Evolutionary conservation across 2,329 filamentous ascomycete species (phyloP).

Genomic region (Aspergillus vadensis): DNA sequence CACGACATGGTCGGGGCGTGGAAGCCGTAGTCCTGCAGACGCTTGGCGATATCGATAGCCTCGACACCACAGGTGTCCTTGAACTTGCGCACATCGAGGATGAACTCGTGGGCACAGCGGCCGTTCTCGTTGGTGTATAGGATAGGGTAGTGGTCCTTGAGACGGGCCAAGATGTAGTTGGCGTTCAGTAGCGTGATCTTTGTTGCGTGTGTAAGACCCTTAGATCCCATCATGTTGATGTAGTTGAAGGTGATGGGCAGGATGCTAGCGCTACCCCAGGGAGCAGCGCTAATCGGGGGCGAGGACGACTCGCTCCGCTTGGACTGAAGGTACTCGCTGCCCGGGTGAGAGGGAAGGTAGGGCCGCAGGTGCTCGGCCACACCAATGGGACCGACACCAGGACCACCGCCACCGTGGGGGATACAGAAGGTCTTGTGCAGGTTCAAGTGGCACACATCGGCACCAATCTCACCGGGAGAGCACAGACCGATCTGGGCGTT

Average conservation of each 20-base stretch:
- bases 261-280: constrained; percentile 87
- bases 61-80: constrained; percentile 81
- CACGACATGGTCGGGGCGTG: constrained; percentile 97
- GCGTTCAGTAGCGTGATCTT: constrained; percentile 93
- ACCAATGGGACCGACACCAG: constrained; percentile 90
- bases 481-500: constrained; percentile 96
- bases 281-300: constrained; percentile 74
- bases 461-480: constrained; percentile 91
- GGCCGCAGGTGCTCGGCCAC: constrained; percentile 78
- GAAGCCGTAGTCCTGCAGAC: constrained; percentile 95
- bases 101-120: constrained; percentile 96
- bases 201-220: constrained; percentile 83
- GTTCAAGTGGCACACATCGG: constrained; percentile 95
- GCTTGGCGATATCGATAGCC: constrained; percentile 93
- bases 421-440: constrained; percentile 99
- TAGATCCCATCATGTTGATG: constrained; percentile 86
- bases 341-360: constrained; percentile 73
- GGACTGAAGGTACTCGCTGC: constrained; percentile 52
- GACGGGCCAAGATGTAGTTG: constrained; percentile 90
- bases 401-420: constrained; percentile 90
- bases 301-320: constrained; percentile 53
- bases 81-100: constrained; percentile 84
- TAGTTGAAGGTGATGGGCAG: constrained; percentile 94
- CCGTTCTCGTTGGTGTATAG: constrained; percentile 89
- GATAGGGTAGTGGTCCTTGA: constrained; percentile 83